Base-by-base conservation (phyloP, 768 basidiomycete species). In the Panellus pusillus region DNA sequence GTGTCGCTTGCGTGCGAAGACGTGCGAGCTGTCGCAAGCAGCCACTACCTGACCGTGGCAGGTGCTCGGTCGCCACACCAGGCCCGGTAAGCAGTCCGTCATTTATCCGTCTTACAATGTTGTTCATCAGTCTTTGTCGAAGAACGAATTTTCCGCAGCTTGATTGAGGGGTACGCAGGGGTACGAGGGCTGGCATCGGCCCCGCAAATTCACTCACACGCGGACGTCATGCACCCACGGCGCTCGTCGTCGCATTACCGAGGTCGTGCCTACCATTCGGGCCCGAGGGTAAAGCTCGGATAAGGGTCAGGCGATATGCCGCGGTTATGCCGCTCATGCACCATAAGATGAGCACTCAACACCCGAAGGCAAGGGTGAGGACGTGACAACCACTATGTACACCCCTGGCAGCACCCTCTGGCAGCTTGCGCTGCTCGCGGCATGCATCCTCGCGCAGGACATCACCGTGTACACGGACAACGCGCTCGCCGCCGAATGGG, bases 401-500 rank as follows among this genome's bases (percentile, higher is more conserved):
- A 35, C 38, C 45, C 29, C 9, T 38, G 0, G 3, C 14, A 35
- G 11, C 11, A 14, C 32, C 14, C 31, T 63, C 14, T 39, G 55
- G 50, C 48, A 32, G 37, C 43, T 58, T 38, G 52, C 51, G 39
- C 47, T 57, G 17, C 47, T 58, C 12, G 53, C 57, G 40, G 12
- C 54, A 1, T 29, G 27, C 13, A 43, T 15, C 1, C 6, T 46
- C 17, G 58, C 66, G 14, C 70, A 70, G 14, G 77, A 79, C 65
- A 61, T 76, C 38, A 51, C 62, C 39, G 68, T 79, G 47, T 80
- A 79, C 59, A 69, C 69, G 11, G 77, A 79, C 62, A 61, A 60
- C 41, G 65, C 66, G 19, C 73, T 81, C 37, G 69, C 73, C 17
- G 55, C 68, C 20, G 76, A 74, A 15, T 80, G 79, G 78, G 72